A percentile compares a stretch with the other conserved stretches of the same genome.
phyloP scores from a whole-genome alignment of 1,284 basidiomycete genomes.

The Sphagnurus paluster region DNA sequence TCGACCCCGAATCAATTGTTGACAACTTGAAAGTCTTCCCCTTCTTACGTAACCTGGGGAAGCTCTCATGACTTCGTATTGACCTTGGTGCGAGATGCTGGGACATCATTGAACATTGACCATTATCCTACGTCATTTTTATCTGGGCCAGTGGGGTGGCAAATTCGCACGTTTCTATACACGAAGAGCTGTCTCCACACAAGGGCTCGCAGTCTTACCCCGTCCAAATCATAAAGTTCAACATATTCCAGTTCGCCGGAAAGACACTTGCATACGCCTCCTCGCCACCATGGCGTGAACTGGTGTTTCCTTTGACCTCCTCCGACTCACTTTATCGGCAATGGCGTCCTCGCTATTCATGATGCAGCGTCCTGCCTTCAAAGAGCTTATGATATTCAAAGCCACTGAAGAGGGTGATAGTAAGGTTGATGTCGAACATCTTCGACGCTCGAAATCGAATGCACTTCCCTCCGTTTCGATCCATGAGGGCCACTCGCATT shows the following conservation, averaged over 20 bases:
- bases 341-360: constrained; percentile 24
- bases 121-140: constrained; percentile 26
- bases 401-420: constrained; percentile 22
- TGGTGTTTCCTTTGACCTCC: constrained; percentile 17
- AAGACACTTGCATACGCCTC: constrained; percentile 28
- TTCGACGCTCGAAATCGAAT: constrained; percentile 18
- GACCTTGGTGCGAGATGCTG: constrained; percentile 32
- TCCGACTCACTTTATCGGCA: constrained; percentile 27
- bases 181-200: constrained; percentile 28
- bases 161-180: constrained; percentile 31
- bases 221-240: constrained; percentile 29
- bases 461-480: constrained; percentile 22
- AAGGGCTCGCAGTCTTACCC: constrained; percentile 25
- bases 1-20: constrained; percentile 31
- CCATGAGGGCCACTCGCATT: constrained; percentile 30
- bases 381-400: constrained; percentile 28
- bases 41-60: constrained; percentile 30
- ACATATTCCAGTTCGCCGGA: constrained; percentile 29
- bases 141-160: constrained; percentile 37
- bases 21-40: constrained; percentile 29
- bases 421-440: constrained; percentile 16
- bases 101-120: constrained; percentile 16
- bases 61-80: constrained; percentile 33
- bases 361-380: constrained; percentile 26
- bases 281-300: constrained; percentile 25